Base-by-base conservation (phyloP, 1,284 basidiomycete species). In the Cryptococcus neoformans region DNA sequence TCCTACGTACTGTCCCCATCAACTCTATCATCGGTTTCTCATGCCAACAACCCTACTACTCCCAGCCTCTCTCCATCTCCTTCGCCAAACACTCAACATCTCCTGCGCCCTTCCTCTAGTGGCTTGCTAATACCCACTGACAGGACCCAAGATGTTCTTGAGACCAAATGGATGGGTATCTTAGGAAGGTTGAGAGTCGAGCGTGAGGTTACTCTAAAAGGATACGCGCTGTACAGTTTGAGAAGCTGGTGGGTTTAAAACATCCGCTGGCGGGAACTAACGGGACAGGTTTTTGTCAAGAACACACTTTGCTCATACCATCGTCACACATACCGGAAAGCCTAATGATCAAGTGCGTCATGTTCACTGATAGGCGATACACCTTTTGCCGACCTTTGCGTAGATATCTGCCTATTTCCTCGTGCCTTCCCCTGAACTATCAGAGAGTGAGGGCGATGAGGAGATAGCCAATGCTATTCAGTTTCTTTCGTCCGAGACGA, bases 241-340 rank as follows among this genome's bases (percentile, higher is more conserved):
- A 62, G 73, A 49, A 66, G 58, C 14, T 75, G 73, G 73, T 75
- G 44, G 44, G 73, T 68, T 17, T 11, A 3, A n/a, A 37, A 6
- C 14, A 44, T 49, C n/a, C 28, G 14, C 3, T 10, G 39, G 35
- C 14, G 38, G 35, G 54, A 9, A 38, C 7, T 8, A 17, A 14
- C 34, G 14, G 8, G 16, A 53, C 49, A 75, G 73, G 73, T 72
- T 68, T 47, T 61, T 76, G 7, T 74, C 71, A 1, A 59, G 74
- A 7, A 68, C 66, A 1, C 72, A 74, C 54, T 74, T 70, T 66
- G 59, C 66, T 9, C 68, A 72, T 39, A 73, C 65, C 21, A 76
- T 76, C 41, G 73, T 69, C 6, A 68, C 72, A 8, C 68, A 67
- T 28, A 74, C 74, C 1, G 72, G 72, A n/a, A 74, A 74, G 59